Base-by-base conservation (phyloP, 495 filamentous ascomycete species). In the Daldinia grandis region DNA sequence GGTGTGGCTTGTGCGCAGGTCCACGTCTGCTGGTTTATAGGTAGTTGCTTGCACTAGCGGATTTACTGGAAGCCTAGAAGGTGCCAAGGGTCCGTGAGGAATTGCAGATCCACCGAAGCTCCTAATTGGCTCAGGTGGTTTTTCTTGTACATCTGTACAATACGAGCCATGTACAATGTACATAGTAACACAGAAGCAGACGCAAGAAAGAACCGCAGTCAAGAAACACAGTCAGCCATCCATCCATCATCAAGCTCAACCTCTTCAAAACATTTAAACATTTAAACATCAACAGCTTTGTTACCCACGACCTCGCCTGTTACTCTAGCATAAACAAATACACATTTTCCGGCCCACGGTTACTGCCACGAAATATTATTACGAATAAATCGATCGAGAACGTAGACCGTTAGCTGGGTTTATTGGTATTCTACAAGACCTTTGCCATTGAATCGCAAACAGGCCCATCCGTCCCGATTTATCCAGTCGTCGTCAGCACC, bases 61-160 rank as follows among this genome's bases (percentile, higher is more conserved):
- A 31, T 24, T 38, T 57, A 2, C 4, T 38, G n/a, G 35, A 38
- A 27, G 17, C 31, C 35, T 40, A 25, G 55, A 53, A 63, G 33
- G 33, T 33, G 44, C 42, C 25, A 28, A 54, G 27, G 27, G 50
- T 27, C 21, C 50, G 5, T 42, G n/a, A 30, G 49, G 28, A 47
- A 51, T 40, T 38, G 35, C 28, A 33, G 63, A 64, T 58, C 69
- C 69, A 64, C 69, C 15, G 6, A 9, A 64, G 64, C 64, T 67
- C 47, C 53, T 40, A 49, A 72, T 67, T 72, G 58, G 68, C 47
- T 40, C 14, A 47, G 53, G 5, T 47, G 44, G 12, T 33, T 31
- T 28, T 63, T n/a, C n/a, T 63, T 67, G 68, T 71, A 71, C 68
- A 71, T 71, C 62, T 71, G 68, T 71, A 71, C 68, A 70, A 71